Base-by-base conservation (phyloP, 495 filamentous ascomycete species). In the Penicillium argentinense region DNA sequence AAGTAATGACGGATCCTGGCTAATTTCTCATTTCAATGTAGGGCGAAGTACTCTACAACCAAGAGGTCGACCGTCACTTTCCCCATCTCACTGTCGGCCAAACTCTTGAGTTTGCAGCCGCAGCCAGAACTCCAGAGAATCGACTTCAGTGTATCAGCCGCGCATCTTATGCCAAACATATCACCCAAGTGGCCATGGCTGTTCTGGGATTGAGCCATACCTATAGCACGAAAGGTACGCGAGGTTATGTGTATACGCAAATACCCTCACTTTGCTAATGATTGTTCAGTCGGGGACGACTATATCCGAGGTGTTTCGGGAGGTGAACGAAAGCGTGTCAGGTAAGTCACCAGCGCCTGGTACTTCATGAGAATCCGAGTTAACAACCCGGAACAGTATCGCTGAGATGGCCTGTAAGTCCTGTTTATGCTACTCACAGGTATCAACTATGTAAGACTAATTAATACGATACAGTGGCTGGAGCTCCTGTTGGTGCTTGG, bases 401-500 rank as follows among this genome's bases (percentile, higher is more conserved):
- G 73, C 73, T 17, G 72, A 83, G 55, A 79, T 80, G 66, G 82
- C 88, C 61, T 72, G 68, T 68, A 56, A 59, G 64, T 64, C 22
- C 3, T 6, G 5, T 12, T 12, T 8, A 9, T 23, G 9, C 11
- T 21, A 79, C 78, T 53, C 79, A 79, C 51, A 51, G 73, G 27
- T n/a, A n/a, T n/a, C n/a, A 76, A 59, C 45, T 69, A 69, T 30
- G 19, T 18, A 9, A 27, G 8, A 19, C 52, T 75, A 12, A 39
- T 72, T 25, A 39, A 53, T 24, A 73, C 73, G 33, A 47, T 71
- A 7, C 19, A 63, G 59, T 89, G 13, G 85, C 85, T 4, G 83
- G 88, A 42, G 84, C 85, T 7, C 82, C 83, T 39, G 70, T 96
- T 16, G 77, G 79, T 22, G 87, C 80, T 9, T 95, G 88, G 87